Conservation (phyloP, 2,329 filamentous ascomycete species). For the Calycina marina region DNA sequence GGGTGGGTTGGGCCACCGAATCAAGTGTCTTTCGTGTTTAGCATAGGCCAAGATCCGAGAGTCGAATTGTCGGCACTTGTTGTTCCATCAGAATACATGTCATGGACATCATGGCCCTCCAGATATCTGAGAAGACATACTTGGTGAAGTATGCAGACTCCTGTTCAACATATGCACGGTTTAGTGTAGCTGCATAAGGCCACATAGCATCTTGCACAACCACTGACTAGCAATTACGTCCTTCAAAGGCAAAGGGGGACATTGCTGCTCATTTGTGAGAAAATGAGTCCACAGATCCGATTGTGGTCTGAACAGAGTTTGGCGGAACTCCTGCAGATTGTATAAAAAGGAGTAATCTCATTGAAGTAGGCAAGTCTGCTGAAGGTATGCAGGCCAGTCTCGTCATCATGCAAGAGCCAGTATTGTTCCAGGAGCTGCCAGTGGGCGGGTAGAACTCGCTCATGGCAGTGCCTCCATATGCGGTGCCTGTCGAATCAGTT, state of each 20-base stretch:
- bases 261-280: slow-evolving; percentile 38
- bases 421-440: slow-evolving; percentile 46
- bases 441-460: slow-evolving; percentile 42
- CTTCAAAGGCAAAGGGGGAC: slow-evolving; percentile 34
- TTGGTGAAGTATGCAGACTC: slow-evolving; percentile 51
- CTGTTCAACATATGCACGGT: slow-evolving; percentile 39
- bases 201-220: slow-evolving; percentile 51
- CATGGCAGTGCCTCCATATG: slow-evolving; percentile 44
- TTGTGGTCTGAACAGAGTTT: slow-evolving; percentile 46
- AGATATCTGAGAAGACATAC: slow-evolving; percentile 45
- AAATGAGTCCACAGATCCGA: slow-evolving; percentile 47
- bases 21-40: slow-evolving; percentile 49
- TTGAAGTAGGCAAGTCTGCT: slow-evolving; percentile 45
- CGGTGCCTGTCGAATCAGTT: slow-evolving; percentile 31
- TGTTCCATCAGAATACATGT: slow-evolving; percentile 36
- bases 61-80: slow-evolving; percentile 34
- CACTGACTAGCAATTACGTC: slow-evolving; percentile 28
- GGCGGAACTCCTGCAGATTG: slow-evolving; percentile 44
- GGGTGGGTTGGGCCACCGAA: slow-evolving; percentile 47
- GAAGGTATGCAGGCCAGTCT: slow-evolving; percentile 48
- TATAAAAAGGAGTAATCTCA: slow-evolving; percentile 36
- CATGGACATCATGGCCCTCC: slow-evolving; percentile 44
- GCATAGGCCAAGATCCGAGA: slow-evolving; percentile 47
- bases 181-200: slow-evolving; percentile 38
- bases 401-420: slow-evolving; percentile 47